These are phyloP conservation scores for Monosporascus sp. DNA, from an alignment of 2,329 filamentous ascomycete species.

Conservation along the genomic window DNA sequence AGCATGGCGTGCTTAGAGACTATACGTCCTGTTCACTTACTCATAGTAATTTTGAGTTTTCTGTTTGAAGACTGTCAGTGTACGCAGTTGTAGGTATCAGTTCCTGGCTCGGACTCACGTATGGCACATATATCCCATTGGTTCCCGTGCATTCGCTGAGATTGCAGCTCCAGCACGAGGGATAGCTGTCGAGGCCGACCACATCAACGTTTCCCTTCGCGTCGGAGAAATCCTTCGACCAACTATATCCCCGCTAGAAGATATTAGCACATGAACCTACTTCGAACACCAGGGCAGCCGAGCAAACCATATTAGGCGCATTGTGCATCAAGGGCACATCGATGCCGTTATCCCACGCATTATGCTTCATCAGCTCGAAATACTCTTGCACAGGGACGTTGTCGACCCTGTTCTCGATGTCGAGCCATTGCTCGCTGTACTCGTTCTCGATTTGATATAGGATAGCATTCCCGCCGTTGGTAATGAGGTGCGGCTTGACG, in stretches of 20 bases:
- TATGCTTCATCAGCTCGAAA: conserved; percentile 52
- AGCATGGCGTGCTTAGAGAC: no score
- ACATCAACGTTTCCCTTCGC: conserved; percentile 53
- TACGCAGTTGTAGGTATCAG: neutral
- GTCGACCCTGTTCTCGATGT: conserved; percentile 36
- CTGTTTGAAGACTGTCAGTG: conserved; percentile 1
- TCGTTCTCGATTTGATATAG: conserved; percentile 57
- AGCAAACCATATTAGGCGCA: conserved; percentile 49
- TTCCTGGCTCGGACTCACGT: conserved; percentile 31
- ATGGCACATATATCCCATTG: conserved; percentile 55
- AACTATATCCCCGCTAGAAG: conserved; percentile 38
- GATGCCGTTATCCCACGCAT: conserved; percentile 51
- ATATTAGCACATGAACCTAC: neutral
- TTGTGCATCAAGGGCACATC: conserved; percentile 54
- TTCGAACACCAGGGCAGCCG: no score
- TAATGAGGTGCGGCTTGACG: conserved; percentile 48
- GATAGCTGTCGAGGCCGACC: conserved; percentile 47
- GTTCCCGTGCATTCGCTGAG: conserved; percentile 55
- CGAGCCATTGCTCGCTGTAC: conserved; percentile 38
- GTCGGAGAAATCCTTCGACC: conserved; percentile 56
- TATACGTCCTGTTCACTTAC: conserved; percentile 5
- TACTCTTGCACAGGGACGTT: conserved; percentile 47
- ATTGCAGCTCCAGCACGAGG: conserved; percentile 60
- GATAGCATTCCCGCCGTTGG: conserved; percentile 51
- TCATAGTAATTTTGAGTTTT: conserved; percentile 19